Conservation (phyloP, 768 basidiomycete species). For the Serendipita sp. region DNA sequence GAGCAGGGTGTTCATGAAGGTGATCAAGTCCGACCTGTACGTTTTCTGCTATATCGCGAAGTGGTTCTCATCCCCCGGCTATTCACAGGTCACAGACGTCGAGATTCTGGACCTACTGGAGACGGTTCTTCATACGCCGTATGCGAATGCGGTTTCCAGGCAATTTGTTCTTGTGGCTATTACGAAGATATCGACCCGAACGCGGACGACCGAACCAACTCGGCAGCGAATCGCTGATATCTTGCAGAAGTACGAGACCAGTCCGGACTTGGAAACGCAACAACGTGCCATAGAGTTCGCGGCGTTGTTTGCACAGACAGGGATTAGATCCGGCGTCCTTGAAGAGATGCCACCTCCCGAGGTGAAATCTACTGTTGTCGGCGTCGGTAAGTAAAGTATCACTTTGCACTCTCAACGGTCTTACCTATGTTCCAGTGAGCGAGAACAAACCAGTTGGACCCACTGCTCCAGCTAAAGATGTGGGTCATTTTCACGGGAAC, state of each 20-base stretch:
- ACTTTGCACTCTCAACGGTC: constrained; percentile 8
- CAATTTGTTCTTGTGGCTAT: constrained; percentile 84
- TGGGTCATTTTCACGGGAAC: constrained; percentile 18
- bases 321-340: constrained; percentile 67
- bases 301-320: constrained; percentile 48
- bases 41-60: constrained; percentile 12
- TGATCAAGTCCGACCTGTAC: constrained; percentile 53
- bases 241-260: constrained; percentile 68
- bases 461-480: constrained; percentile 60
- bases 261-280: constrained; percentile 85
- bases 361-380: constrained; percentile 92
- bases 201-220: constrained; percentile 45
- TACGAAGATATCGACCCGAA: constrained; percentile 78
- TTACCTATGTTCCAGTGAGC: constrained; percentile 40
- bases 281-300: constrained; percentile 94
- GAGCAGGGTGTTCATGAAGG: constrained; percentile 72
- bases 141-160: constrained; percentile 76
- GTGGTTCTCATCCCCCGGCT: constrained; percentile 5
- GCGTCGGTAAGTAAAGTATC: constrained; percentile 43
- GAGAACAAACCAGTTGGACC: constrained; percentile 95
- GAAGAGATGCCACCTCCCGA: constrained; percentile 87
- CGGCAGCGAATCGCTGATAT: constrained; percentile 68
- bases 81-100: constrained; percentile 50
- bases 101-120: constrained; percentile 77
- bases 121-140: constrained; percentile 82